Base-by-base conservation (phyloP, 176 grass and related monocot genomes). In the Thinopyrum elongatum region DNA sequence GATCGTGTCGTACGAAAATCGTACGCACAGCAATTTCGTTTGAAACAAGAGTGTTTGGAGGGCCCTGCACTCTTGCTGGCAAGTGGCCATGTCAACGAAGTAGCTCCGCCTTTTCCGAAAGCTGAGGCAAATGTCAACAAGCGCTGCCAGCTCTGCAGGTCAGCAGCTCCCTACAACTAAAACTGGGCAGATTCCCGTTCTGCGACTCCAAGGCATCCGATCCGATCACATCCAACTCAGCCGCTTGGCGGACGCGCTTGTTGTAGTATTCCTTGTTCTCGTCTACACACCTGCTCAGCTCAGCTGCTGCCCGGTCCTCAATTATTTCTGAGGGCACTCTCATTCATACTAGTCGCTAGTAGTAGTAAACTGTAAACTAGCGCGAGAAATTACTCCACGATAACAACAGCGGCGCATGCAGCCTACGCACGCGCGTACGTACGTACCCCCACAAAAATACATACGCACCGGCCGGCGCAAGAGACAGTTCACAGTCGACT, bases 161-260 rank as follows among this genome's bases (percentile, higher is more conserved):
- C 8, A 53, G 53, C 66, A 4, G 5, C 36, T 16, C 58, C 13
- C 44, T 15, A 4, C 58, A 14, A 2, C 17, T 15, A 14, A 41
- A 26, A 14, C 17, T 36, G 30, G 72, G 69, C 33, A 35, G 47
- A 12, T 23, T 23, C 26, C 33, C 47, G 62, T 87, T 76, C 11
- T 46, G 16, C 77, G 3, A 15, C n/a, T 53, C 61, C 86, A 46
- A 49, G 19, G 60, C 69, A 26, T 80, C 78, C 15, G 19, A 44
- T 61, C 55, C 68, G 8, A 67, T 39, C 79, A 61, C n/a, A 76
- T 77, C 79, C 79, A 68, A 17, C 70, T 76, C 83, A 59, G 60
- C 58, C 46, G 19, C 10, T 58, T 46, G 88, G 60, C 60, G 0
- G 78, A 69, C 75, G 22, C 70, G 70, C 53, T 62, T 16, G 38